Evolutionary conservation across 331 rosid genomes (phyloP), one percentile per base, ranked within the genome.

Genomic region (Malus hybrid): DNA sequence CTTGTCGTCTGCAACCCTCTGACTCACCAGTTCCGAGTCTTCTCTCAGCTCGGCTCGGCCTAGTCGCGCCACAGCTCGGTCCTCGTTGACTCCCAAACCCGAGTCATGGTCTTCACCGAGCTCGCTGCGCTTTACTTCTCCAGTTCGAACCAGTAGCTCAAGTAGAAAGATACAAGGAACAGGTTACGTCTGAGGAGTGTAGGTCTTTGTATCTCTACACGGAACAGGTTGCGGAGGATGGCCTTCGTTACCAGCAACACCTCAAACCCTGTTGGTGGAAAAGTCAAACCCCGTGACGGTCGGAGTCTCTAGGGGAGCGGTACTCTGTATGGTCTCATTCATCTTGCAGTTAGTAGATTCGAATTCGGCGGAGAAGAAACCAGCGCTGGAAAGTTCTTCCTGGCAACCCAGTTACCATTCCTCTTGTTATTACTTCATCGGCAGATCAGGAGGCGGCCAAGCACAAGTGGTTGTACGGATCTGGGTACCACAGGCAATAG

Each of bases 21-120:
- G 63, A 91, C 92, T 6, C 89, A 87, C 22, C 88, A 73, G 20
- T 93, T 86, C 77, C 88, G 89, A 11, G 83, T 79, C 46, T 82
- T 93, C 63, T 97, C 98, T 0, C 96, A 77, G 67, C 87, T 91
- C 8, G 98, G 97, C 29, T 93, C 98, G 10, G 98, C 98, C 11
- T 93, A 97, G 98, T 89, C 96, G 5, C 85, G 93, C 26, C 98
- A 93, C 33, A 97, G 97, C n/a, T 79, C 89, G 6, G 96, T 93
- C 48, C 85, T 93, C 4, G 96, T 88, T 6, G 93, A 93, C 80
- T 64, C 90, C 16, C 78, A 80, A 2, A 79, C 76, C 46, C 85
- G 89, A 14, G 98, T 91, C 52, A 91, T 91, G 92, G 97, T 93
- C 3, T 76, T 93, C 22, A 89, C 96, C 1, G 96, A 93, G 30